These are phyloP conservation scores for Taphrina communis DNA, from an alignment of 1,139 yeast genomes.

Conservation along the genomic window DNA sequence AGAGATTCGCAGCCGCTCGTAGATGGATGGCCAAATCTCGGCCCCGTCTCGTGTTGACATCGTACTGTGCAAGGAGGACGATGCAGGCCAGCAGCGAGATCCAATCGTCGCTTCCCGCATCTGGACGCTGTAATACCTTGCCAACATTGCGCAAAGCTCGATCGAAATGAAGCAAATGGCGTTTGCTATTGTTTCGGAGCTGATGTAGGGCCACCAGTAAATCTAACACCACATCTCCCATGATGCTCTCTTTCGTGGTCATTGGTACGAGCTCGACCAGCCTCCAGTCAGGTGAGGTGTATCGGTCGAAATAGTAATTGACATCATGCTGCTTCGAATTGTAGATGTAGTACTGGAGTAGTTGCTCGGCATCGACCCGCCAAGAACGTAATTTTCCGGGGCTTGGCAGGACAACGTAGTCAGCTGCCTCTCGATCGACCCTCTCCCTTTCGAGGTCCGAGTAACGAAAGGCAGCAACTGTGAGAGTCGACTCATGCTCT, in stretches of 20 bases:
- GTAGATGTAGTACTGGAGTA: conserved; percentile 2
- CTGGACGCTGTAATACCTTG: background rate
- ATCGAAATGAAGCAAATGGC: conserved; percentile 7
- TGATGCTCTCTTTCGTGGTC: background rate
- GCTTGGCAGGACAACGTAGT: conserved; percentile 6
- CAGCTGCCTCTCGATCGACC: background rate
- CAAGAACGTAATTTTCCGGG: conserved; percentile 3
- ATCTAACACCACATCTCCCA: conserved; percentile 8
- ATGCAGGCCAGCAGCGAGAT: conserved; percentile 8
- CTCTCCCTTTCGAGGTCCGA: conserved; percentile 1
- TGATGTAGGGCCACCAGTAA: conserved; percentile 4
- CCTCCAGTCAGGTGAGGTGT: background rate
- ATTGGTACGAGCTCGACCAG: conserved; percentile 8
- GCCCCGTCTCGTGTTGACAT: conserved; percentile 6
- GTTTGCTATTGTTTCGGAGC: background rate
- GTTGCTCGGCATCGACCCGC: conserved; percentile 15
- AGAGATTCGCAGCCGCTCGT: conserved; percentile 18
- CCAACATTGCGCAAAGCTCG: conserved; percentile 8
- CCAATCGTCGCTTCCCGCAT: background rate
- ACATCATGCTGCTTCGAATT: conserved; percentile 16
- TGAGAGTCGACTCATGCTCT: background rate
- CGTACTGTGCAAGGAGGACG: conserved; percentile 20
- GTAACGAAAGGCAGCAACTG: background rate
- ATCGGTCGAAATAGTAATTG: conserved; percentile 13
- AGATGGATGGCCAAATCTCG: conserved; percentile 2